These are phyloP conservation scores for Ceratocystis destructans DNA, from an alignment of 2,329 filamentous ascomycete species.

Conservation along the genomic window DNA sequence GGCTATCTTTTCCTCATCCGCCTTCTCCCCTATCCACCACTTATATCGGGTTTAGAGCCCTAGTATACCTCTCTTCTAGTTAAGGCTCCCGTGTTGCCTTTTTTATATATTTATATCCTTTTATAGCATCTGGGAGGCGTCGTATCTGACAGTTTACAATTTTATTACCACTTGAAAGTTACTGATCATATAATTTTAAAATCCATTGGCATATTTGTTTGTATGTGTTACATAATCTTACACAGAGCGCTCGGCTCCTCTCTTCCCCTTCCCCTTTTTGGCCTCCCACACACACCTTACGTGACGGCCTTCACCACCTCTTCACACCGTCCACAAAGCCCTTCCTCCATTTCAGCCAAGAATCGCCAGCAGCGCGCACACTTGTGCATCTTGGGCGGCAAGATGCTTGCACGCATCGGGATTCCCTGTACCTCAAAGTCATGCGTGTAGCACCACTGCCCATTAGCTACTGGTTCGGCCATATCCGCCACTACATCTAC, in stretches of 20 bases:
- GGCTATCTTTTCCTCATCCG: neutral
- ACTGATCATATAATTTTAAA: neutral
- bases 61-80: neutral
- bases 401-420: slow-evolving; percentile 31
- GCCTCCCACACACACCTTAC: neutral
- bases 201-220: neutral
- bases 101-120: neutral
- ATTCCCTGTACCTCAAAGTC: slow-evolving; percentile 31
- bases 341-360: slow-evolving; percentile 50
- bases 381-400: slow-evolving; percentile 47
- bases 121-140: slow-evolving; percentile 4
- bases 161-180: neutral
- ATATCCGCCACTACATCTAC: slow-evolving; percentile 36
- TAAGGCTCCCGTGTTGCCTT: neutral
- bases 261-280: neutral
- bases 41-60: neutral
- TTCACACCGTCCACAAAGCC: slow-evolving; percentile 61
- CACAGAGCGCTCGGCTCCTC: neutral
- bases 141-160: neutral
- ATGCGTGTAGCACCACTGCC: slow-evolving; percentile 32
- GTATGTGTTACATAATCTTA: slow-evolving; percentile 11
- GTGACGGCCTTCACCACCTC: slow-evolving; percentile 36
- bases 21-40: neutral
- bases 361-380: slow-evolving; percentile 87
- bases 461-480: slow-evolving; percentile 20